phyloP scores from a whole-genome alignment of 129 eudicot genomes.

The Pulicaria dysenterica region DNA sequence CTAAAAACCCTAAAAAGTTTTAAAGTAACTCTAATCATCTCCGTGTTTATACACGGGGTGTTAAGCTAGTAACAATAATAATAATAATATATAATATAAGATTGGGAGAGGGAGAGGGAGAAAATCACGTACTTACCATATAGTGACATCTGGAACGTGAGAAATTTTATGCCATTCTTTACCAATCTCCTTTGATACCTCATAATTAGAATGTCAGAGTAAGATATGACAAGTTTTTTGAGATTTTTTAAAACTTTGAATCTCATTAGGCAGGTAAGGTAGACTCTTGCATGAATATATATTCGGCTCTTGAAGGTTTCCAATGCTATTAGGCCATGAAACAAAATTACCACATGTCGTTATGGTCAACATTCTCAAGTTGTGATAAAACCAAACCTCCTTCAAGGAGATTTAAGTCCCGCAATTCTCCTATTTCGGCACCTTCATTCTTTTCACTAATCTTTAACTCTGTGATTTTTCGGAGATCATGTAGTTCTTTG shows the following conservation, averaged over 20 bases:
- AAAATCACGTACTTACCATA: neutral
- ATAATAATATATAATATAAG: too few species aligned
- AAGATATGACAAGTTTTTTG: neutral
- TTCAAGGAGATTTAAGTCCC: slow-evolving; percentile 22
- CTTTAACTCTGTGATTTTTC: neutral
- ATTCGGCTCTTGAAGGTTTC: neutral
- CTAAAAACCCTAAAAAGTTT: too few species aligned
- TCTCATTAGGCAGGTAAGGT: slow-evolving; percentile 11
- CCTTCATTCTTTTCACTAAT: neutral
- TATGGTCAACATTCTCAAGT: slow-evolving; percentile 17
- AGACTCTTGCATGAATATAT: neutral
- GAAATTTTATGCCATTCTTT: slow-evolving; percentile 29
- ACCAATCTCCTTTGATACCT: slow-evolving; percentile 18
- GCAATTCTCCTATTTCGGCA: slow-evolving; percentile 12
- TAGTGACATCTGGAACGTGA: slow-evolving; percentile 11
- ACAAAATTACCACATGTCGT: neutral
- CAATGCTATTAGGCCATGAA: slow-evolving; percentile 16
- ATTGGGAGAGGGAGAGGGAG: neutral
- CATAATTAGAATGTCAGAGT: neutral
- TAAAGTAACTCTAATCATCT: too few species aligned
- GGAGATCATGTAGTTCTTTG: neutral
- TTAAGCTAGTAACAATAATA: too few species aligned
- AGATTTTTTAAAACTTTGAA: slow-evolving; percentile 9
- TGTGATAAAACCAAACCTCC: neutral
- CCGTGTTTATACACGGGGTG: too few species aligned